Evolutionary conservation across 305 asterid genomes (phyloP).

Genomic region (Vinca major): DNA sequence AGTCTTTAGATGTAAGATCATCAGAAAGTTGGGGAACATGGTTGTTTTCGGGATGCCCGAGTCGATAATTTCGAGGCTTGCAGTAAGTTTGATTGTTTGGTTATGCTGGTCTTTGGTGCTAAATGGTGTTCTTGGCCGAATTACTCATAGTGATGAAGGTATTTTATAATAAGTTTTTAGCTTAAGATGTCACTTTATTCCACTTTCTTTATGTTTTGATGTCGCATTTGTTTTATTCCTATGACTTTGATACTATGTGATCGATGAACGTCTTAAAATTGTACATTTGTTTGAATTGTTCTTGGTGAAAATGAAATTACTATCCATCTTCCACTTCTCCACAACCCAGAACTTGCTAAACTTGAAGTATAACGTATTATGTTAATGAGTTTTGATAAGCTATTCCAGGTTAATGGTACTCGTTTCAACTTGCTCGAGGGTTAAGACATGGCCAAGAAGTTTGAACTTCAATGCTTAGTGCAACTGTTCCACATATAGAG

Average conservation of each 20-base stretch:
- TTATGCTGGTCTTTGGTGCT: slow-evolving; percentile 50
- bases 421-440: not conserved
- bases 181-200: not conserved
- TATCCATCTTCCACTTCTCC: not conserved
- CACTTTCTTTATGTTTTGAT: not conserved
- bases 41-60: slow-evolving; percentile 23
- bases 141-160: slow-evolving; percentile 67
- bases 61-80: slow-evolving; percentile 24
- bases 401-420: not conserved
- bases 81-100: slow-evolving; percentile 36
- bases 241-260: no score
- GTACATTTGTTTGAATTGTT: not conserved
- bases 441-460: not conserved
- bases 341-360: not conserved
- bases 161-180: slow-evolving; percentile 5
- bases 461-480: not conserved
- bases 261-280: not conserved
- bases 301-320: not conserved
- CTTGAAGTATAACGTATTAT: no score
- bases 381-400: not conserved
- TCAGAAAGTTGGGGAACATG: slow-evolving; percentile 21
- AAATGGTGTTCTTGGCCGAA: slow-evolving; percentile 35
- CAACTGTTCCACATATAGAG: not conserved
- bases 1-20: slow-evolving; percentile 18
- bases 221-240: not conserved